phyloP scores from a whole-genome alignment of 2,329 filamentous ascomycete genomes.

The Fusarium verrucosum region DNA sequence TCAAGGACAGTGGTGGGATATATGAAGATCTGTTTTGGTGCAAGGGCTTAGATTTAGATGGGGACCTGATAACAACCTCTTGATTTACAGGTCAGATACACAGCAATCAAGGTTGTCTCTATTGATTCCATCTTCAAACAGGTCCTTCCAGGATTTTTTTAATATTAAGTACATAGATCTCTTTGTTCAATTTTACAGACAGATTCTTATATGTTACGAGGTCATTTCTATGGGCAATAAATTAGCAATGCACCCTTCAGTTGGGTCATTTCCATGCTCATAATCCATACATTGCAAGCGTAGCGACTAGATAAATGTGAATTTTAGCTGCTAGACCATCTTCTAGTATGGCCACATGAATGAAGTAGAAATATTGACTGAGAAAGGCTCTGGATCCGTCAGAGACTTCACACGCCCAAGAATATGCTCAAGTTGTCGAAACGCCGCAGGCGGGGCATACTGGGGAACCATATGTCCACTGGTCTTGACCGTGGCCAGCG shows the following conservation, averaged over 20 bases:
- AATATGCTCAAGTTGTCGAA: conserved; percentile 14
- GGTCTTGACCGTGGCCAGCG: conserved; percentile 10
- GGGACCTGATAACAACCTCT: fast-evolving
- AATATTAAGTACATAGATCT: background rate
- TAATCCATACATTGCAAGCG: too few relatives aligned
- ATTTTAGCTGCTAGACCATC: too few relatives aligned
- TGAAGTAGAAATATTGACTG: conserved; percentile 14
- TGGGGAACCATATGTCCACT: conserved; percentile 24
- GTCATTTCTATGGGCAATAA: too few relatives aligned
- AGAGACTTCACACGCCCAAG: conserved; percentile 20
- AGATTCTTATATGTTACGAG: too few relatives aligned
- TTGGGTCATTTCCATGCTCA: too few relatives aligned
- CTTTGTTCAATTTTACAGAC: too few relatives aligned
- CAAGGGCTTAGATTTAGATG: background rate
- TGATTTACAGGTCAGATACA: background rate
- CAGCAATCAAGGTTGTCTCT: background rate
- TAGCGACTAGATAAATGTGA: too few relatives aligned
- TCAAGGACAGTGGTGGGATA: conserved; percentile 36
- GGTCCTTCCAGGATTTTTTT: too few relatives aligned
- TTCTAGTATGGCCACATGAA: conserved; percentile 23
- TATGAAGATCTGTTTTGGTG: conserved; percentile 5
- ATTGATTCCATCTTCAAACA: background rate
- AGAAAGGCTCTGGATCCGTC: background rate
- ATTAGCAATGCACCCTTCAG: too few relatives aligned
- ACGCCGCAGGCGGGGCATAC: conserved; percentile 16